Evolutionary conservation across 805 yeast genomes (phyloP), one percentile per base, ranked within the genome.

Genomic region (Suhomyces emberorum): DNA sequence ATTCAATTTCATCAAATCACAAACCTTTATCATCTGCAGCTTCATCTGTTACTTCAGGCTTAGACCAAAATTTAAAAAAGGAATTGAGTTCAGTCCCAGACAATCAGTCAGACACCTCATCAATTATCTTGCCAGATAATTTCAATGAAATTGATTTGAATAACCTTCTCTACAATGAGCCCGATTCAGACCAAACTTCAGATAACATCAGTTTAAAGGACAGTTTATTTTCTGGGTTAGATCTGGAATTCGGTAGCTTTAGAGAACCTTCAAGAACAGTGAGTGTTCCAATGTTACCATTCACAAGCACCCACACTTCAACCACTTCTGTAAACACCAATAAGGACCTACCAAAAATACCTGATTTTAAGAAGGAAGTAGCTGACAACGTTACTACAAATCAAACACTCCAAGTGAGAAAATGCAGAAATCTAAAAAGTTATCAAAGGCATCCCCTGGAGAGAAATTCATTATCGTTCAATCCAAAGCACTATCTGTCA

Each of bases 371-470:
- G n/a, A 23, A 11, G 5, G 5, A 11, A 14, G 26, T 8, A 14
- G 26, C 2, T 9, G 15, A 16, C 5, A n/a, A n/a, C n/a, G n/a
- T n/a, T n/a, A n/a, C n/a, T n/a, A n/a, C n/a, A n/a, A n/a, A n/a
- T n/a, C 14, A 15, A 12, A 21, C 14, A 15, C 34, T 35, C 17
- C 18, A 18, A 11, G 28, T 35, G 3, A 21, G 37, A 8, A 40
- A 40, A 27, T 22, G 29, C 35, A 40, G 38, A 33, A 31, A 40
- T 17, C 26, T 30, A 32, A 38, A 35, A 28, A 38, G 38, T 23
- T 38, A 26, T 14, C 16, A 21, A 6, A 26, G 31, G 20, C 12
- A 16, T 7, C 16, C 23, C 10, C 17, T 32, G 16, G 35, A 32
- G 12, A 10, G 18, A 14, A 4, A 26, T 14, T 26, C 29, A 5